Base-by-base conservation (phyloP, 768 basidiomycete genomes). In the Boletus tomentosulus region DNA sequence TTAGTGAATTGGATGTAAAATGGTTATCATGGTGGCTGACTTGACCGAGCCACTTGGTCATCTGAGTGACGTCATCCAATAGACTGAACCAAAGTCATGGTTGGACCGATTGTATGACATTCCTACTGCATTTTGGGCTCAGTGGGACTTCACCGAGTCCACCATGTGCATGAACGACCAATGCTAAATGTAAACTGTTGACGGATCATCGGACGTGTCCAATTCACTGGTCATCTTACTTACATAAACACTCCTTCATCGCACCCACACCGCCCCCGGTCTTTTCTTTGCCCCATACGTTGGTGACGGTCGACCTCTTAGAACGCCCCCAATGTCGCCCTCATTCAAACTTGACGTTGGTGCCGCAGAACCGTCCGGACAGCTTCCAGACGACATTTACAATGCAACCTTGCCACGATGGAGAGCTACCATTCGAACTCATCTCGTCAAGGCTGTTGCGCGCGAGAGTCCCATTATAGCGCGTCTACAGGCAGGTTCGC, bases 391-490 rank as follows among this genome's bases (percentile, higher is more conserved):
- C n/a, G 81, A 88, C 58, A 76, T 86, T 10, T 92, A 92, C 63
- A 79, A 85, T 38, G 68, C 77, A 1, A 82, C 77, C 1, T 66
- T 92, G 54, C 78, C 82, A 6, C 69, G 75, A 66, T 91, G 88
- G 89, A 72, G 87, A 57, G 81, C 84, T 25, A 76, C 71, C 0
- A 70, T 88, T 38, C 79, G 90, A 19, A 67, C 78, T 37, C 65
- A 60, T 51, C 70, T 92, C 15, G 74, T 89, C 38, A 69, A 65
- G 53, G 71, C 66, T 37, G 79, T 92, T 22, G 70, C 75, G 34
- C 69, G 73, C 63, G 89, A 92, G 71, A 85, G 83, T 4, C 59
- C 71, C 57, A 58, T 83, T 33, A 73, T 92, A 41, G 89, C 81
- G 3, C 74, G 66, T 37, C 79, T 89, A 76, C 89, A 92, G 81